These are phyloP conservation scores for Hymenoscyphus infarciens DNA, from an alignment of 2,329 filamentous ascomycete genomes.

Conservation along the genomic window DNA sequence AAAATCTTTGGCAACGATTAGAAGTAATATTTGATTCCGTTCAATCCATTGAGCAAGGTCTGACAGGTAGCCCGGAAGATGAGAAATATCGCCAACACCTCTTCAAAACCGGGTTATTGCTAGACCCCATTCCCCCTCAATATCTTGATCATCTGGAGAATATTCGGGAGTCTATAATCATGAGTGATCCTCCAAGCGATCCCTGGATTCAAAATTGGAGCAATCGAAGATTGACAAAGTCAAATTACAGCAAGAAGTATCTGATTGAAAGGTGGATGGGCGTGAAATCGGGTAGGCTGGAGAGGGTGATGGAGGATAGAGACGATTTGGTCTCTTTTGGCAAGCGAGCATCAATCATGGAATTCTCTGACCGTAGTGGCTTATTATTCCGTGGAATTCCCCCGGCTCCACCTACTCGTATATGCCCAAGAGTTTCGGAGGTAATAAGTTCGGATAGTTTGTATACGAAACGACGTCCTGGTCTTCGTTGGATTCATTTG, in stretches of 20 bases:
- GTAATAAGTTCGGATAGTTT: not conserved
- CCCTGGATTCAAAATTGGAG: constrained; percentile 4
- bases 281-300: not conserved
- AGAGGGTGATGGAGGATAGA: not conserved
- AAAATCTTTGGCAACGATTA: not conserved
- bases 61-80: not conserved
- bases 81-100: not conserved
- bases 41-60: not conserved
- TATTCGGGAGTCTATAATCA: not conserved
- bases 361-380: not conserved
- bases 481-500: constrained; percentile 4
- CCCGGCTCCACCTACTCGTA: not conserved
- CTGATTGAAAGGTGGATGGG: not conserved
- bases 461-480: not conserved
- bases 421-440: not conserved
- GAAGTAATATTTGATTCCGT: not conserved
- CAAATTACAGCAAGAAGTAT: not conserved
- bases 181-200: not conserved
- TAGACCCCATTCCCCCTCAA: not conserved
- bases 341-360: constrained; percentile 2
- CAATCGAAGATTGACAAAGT: not conserved
- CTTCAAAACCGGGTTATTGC: not conserved
- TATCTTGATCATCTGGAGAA: not conserved
- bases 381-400: not conserved
- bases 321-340: not conserved